Percentiles rank a stretch among this genome's conserved stretches.
Conservation (phyloP, 768 basidiomycete genomes). For the Tylopilus subfusipes region DNA sequence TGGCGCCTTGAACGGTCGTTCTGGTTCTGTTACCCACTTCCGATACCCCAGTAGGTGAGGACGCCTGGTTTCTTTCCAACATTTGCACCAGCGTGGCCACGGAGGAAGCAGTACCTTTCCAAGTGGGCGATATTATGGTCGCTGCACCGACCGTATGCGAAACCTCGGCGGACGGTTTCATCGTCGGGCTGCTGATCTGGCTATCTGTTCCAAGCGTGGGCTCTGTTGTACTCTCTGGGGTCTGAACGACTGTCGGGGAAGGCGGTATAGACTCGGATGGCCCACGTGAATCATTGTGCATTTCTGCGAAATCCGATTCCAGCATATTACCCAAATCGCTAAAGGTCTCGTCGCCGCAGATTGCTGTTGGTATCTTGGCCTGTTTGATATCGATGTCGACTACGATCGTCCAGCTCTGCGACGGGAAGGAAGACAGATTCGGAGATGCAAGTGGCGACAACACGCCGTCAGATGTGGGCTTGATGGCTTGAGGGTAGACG, state of each 20-base stretch:
- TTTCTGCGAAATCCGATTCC: no score
- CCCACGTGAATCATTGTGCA: neutral
- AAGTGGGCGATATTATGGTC: neutral
- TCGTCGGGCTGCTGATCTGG: neutral
- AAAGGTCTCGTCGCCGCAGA: neutral
- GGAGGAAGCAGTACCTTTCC: neutral
- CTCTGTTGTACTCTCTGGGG: neutral
- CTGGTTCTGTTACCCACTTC: neutral
- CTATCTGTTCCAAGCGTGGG: neutral
- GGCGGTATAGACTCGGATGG: neutral
- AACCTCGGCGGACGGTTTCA: neutral
- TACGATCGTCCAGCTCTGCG: constrained; percentile 1
- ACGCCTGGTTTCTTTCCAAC: neutral
- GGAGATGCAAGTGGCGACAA: neutral
- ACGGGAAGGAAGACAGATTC: constrained; percentile 3
- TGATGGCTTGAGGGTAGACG: neutral
- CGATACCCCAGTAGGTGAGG: neutral
- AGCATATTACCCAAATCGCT: no score
- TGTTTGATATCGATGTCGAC: neutral
- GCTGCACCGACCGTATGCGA: neutral
- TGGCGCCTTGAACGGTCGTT: neutral
- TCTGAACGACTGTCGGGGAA: neutral
- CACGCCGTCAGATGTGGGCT: no score
- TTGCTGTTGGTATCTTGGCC: neutral
- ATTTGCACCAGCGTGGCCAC: neutral